phyloP scores from a whole-genome alignment of 352 stramenopile genomes.

The Pythium rishiriense region DNA sequence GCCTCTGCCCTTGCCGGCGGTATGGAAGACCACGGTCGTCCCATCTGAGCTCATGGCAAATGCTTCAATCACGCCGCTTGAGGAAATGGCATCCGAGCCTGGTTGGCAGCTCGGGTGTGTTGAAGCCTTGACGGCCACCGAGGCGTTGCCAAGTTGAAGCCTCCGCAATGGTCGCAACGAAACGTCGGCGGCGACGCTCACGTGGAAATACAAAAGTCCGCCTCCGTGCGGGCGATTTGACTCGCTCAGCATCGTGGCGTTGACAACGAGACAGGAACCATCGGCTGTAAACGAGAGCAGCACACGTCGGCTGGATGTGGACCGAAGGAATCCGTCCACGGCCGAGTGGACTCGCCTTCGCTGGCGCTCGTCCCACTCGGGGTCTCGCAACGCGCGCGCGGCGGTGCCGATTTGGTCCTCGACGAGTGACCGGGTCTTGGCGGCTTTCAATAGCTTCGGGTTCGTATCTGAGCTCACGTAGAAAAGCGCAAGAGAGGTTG shows the following conservation, averaged over 20 bases:
- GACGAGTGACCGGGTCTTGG: not conserved
- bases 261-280: constrained; percentile 15
- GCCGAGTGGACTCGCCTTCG: not conserved
- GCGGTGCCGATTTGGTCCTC: constrained; percentile 5
- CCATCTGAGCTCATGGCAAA: not conserved
- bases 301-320: not conserved
- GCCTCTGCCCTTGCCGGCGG: not conserved
- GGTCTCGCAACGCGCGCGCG: not conserved
- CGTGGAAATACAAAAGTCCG: constrained; percentile 7
- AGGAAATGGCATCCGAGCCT: not conserved
- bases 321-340: not conserved
- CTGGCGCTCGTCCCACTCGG: not conserved
- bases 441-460: not conserved
- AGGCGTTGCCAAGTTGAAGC: not conserved
- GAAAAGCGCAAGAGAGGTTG: not conserved
- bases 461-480: not conserved
- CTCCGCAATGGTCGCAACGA: constrained; percentile 10
- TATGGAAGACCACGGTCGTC: constrained; percentile 10
- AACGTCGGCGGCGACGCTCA: not conserved
- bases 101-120: not conserved
- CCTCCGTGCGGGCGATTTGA: not conserved
- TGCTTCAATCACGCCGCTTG: constrained; percentile 7
- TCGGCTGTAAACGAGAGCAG: constrained; percentile 4
- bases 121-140: not conserved
- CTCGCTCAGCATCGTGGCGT: constrained; percentile 17